Base-by-base conservation (phyloP, 1,139 yeast species). In the Magnusiomyces tetraspermus region DNA sequence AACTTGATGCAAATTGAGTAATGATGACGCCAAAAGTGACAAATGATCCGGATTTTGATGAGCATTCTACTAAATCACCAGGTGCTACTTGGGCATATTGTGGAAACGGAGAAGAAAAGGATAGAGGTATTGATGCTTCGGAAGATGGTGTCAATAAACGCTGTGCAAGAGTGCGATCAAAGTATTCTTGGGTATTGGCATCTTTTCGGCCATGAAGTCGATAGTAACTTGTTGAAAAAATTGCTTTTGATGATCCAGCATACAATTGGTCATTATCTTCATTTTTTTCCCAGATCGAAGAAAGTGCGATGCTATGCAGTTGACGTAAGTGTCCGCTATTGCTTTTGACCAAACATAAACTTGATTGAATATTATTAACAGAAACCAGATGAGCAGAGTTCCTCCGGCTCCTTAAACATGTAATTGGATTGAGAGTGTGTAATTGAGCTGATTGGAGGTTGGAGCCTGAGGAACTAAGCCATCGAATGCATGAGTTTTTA, bases 41-140 rank as follows among this genome's bases (percentile, higher is more conserved):
- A 31, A 22, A 19, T 23, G 40, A 19, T 2, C 50, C 50, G 15
- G 26, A 23, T 37, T 41, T 19, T 8, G 50, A 33, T 3, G 30
- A 17, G n/a, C 50, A 47, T 30, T 47, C 50, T 8, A 47, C 50
- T 3, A 47, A 17, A 40, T 47, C 50, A 13, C 50, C 50, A 5
- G 49, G 28, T 13, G 30, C 23, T 6, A 46, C 49, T 17, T 38
- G 24, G 5, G 24, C 24, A 38, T 38, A 38, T 38, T 38, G 42
- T 10, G 42, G 42, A 15, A 38, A 38, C 5, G 42, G 42, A 5
- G 42, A 38, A 6, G 42, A 31, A 30, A 11, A n/a, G 11, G 40
- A 45, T 6, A 28, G 17, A 4, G 6, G 10, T 4, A n/a, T 40
- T 19, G 15, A 23, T 13, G 31, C 4, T 8, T 17, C 13, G 15